Base-by-base conservation (phyloP, 306 rosid species). In the Acacia crassicarpa region DNA sequence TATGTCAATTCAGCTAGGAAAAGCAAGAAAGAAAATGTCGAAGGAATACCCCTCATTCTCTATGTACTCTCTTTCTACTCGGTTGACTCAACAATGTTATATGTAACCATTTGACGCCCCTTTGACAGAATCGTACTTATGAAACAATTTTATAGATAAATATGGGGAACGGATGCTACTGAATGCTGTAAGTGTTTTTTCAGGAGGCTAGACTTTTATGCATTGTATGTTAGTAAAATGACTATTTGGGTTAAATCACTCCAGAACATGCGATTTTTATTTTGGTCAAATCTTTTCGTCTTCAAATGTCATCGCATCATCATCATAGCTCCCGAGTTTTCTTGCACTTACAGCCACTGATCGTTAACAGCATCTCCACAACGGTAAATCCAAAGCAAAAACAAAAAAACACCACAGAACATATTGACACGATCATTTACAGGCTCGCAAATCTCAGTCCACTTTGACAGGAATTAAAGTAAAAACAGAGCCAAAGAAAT, bases 111-210 rank as follows among this genome's bases (percentile, higher is more conserved):
- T 45, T 44, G 54, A 75, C 13, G 68, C 17, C 49, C 76, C 73
- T 13, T 80, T 67, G 25, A 33, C 32, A 56, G 16, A 30, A 58
- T 44, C 33, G 6, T 68, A 25, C 78, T 68, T 19, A 8, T 61
- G 63, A 59, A 38, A 48, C 61, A 68, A 69, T 30, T 73, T 16
- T 25, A 14, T 27, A 48, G 48, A 33, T 33, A 33, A 59, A 33
- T 33, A 44, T 59, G 77, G 49, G 56, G 67, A 67, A 11, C 67
- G 77, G 49, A 74, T 83, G 80, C 45, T 74, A 48, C 45, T 63
- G 62, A 49, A 30, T 48, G 69, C 27, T 74, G 17, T 6, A 49
- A 17, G 5, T 30, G 9, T 19, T 48, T 45, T 13, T 25, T 41
- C 40, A 7, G 76, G 35, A 46, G 56, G 54, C 22, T 45, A 32